Evolutionary conservation across 352 stramenopile species (phyloP).

Genomic region (Globisporangium viniferum): DNA sequence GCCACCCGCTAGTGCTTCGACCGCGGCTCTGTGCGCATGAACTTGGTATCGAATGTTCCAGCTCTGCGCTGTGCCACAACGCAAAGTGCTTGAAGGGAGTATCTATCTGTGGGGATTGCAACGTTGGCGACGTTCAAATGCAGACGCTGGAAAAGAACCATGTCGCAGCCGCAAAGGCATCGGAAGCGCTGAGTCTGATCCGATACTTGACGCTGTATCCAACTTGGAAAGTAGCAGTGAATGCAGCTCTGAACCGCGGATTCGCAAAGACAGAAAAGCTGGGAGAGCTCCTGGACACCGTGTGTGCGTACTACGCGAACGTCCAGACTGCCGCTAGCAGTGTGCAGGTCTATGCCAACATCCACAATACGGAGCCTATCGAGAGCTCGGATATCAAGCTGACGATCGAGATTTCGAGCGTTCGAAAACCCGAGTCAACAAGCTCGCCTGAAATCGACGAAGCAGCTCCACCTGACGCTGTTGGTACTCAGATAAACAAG

Average conservation of each 20-base stretch:
- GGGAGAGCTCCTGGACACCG: conserved; percentile 49
- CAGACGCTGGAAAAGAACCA: conserved; percentile 29
- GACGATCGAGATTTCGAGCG: conserved; percentile 15
- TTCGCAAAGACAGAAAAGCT: conserved; percentile 54
- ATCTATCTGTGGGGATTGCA: conserved; percentile 24
- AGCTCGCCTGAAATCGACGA: conserved; percentile 65
- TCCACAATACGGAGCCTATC: conserved; percentile 20
- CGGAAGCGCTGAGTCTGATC: conserved; percentile 61
- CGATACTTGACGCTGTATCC: conserved; percentile 77
- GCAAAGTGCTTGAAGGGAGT: conserved; percentile 66
- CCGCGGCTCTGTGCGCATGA: conserved; percentile 80
- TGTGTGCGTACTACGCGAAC: conserved; percentile 70
- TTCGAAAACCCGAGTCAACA: conserved; percentile 61
- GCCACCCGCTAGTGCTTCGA: conserved; percentile 54
- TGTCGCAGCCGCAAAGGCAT: conserved; percentile 49
- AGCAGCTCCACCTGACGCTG: background rate
- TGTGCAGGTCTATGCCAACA: background rate
- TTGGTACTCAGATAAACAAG: background rate
- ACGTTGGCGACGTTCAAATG: conserved; percentile 11
- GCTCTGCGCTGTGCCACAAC: conserved; percentile 57
- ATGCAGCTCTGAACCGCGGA: conserved; percentile 48
- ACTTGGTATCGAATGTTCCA: conserved; percentile 70
- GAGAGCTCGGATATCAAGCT: conserved; percentile 23
- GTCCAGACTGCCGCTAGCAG: background rate
- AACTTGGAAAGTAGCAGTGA: conserved; percentile 77